Evolutionary conservation across 768 basidiomycete species (phyloP), one percentile per base, ranked within the genome.

Genomic region (Coprinopsis cinerea): DNA sequence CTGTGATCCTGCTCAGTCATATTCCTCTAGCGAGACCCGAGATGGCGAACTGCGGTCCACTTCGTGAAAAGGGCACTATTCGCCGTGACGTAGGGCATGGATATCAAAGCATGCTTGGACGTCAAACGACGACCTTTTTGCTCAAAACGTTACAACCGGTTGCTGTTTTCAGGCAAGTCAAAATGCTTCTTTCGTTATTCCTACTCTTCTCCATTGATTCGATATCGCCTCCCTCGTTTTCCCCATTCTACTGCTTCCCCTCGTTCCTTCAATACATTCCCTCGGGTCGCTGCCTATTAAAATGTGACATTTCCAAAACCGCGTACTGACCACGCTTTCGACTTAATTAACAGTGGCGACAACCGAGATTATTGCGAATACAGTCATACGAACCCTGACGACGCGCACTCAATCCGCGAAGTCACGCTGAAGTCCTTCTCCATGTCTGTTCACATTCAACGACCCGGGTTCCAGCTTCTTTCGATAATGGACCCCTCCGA

Each of bases 291-390:
- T 32, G 13, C 34, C 13, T 41, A 17, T 28, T 34, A 30, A 20
- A n/a, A 25, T 24, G 30, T 27, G 18, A 9, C 37, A 39, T 7
- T 39, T 17, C 18, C 18, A 20, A 22, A 43, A 43, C 18, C 18
- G 9, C 25, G 9, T 26, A 26, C 41, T 43, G 41, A 43, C n/a
- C n/a, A n/a, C 46, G 20, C 11, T 44, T 27, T 24, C 18, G 15
- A 48, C 25, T 39, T 7, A 15, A 22, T 35, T 17, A n/a, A 39
- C 54, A 89, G 88, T 59, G 93, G 84, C 4, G 92, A 97, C 66
- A 89, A 95, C 64, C 87, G 90, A 44, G 93, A 96, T 65, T 89
- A 89, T 58, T 97, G 93, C 59, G 88, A 91, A 56, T 76, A 85
- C 54, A 44, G 53, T 45, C 45, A 67, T 67, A 27, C 55, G 69